A percentile compares a stretch with the other conserved stretches of the same genome.
Evolutionary conservation across 805 yeast species (phyloP).

Genomic region (Lipomyces kockii): DNA sequence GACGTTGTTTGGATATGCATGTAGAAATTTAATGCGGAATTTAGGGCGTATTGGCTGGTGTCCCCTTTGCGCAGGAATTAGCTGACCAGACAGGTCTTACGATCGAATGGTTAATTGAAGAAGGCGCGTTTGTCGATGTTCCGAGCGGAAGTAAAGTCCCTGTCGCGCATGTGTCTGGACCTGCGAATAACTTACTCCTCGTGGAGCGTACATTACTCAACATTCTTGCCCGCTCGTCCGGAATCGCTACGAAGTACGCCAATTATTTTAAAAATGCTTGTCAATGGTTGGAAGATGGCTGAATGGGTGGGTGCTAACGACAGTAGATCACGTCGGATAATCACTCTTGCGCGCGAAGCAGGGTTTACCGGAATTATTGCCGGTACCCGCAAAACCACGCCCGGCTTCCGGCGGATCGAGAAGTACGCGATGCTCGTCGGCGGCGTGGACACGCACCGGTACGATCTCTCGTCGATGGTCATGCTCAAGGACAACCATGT

Average conservation of each 20-base stretch:
- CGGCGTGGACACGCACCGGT: constrained; percentile 90
- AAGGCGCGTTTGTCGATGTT: constrained; percentile 65
- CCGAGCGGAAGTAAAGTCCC: constrained; percentile 57
- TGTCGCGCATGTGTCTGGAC: constrained; percentile 80
- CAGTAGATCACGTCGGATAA: constrained; percentile 54
- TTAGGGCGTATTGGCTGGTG: constrained; percentile 76
- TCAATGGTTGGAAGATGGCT: background rate
- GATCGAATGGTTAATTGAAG: constrained; percentile 74
- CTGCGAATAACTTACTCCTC: constrained; percentile 74
- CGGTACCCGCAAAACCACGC: constrained; percentile 97
- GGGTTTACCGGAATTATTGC: constrained; percentile 88
- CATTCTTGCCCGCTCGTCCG: constrained; percentile 79
- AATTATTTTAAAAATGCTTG: background rate
- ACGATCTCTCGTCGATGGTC: constrained; percentile 90
- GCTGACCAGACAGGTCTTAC: constrained; percentile 71
- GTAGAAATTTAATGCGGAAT: background rate
- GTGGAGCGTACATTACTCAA: constrained; percentile 89
- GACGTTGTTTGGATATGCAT: too few species aligned
- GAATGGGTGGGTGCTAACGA: background rate
- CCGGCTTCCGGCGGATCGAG: constrained; percentile 86
- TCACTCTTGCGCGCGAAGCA: constrained; percentile 62
- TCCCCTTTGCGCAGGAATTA: constrained; percentile 88
- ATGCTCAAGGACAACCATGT: constrained; percentile 95
- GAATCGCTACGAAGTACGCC: constrained; percentile 73
- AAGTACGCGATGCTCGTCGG: constrained; percentile 95